A percentile compares a stretch with the other conserved stretches of the same genome.
phyloP scores from a whole-genome alignment of 2,329 filamentous ascomycete genomes.

The Diplodia seriata region DNA sequence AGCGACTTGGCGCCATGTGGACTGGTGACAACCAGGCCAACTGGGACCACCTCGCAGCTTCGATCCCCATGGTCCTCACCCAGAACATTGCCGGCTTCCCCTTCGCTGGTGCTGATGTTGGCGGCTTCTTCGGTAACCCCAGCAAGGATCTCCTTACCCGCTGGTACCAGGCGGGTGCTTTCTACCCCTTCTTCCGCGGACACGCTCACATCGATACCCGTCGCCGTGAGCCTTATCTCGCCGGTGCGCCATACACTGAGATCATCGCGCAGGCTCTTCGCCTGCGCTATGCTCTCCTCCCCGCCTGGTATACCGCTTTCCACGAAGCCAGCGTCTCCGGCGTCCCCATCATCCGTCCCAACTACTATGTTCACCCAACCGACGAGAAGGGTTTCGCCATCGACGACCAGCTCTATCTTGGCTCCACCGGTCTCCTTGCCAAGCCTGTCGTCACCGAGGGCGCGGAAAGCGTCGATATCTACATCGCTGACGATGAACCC shows the following conservation, averaged over 20 bases:
- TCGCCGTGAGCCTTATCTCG: constrained; percentile 89
- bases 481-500: constrained; percentile 84
- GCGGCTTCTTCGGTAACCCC: constrained; percentile 97
- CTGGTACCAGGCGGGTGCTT: constrained; percentile 96
- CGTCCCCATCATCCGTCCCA: constrained; percentile 85
- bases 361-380: constrained; percentile 88
- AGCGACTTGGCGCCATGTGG: constrained; percentile 95
- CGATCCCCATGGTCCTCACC: constrained; percentile 91
- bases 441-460: constrained; percentile 88
- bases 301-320: constrained; percentile 97
- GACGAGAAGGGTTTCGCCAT: constrained; percentile 87
- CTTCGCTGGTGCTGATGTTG: constrained; percentile 93
- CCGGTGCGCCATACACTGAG: constrained; percentile 80
- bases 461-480: constrained; percentile 75
- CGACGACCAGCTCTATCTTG: constrained; percentile 93
- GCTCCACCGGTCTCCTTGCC: constrained; percentile 84
- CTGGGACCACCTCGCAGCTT: constrained; percentile 89
- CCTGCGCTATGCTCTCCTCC: constrained; percentile 86
- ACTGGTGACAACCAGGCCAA: constrained; percentile 95
- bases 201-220: constrained; percentile 97
- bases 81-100: constrained; percentile 93
- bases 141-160: constrained; percentile 88
- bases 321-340: constrained; percentile 84
- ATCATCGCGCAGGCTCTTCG: constrained; percentile 89
- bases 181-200: constrained; percentile 97